Conservation (phyloP, 139 green algal species). For the Chlamydomonas sp. region DNA sequence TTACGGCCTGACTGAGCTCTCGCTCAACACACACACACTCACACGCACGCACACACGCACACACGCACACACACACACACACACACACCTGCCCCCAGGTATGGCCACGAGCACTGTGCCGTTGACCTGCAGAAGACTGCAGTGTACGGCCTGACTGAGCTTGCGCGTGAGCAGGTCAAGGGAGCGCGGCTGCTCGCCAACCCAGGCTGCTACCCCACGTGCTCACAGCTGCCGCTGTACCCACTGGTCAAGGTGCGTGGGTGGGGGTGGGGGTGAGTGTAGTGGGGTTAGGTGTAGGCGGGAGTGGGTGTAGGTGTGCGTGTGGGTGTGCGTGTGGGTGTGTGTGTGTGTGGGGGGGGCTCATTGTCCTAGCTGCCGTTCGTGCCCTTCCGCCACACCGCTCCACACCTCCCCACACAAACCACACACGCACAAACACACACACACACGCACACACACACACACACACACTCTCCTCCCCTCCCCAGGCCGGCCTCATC, state of each 20-base stretch:
- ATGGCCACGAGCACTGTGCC: conserved; percentile 81
- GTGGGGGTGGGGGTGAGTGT: too few relatives aligned
- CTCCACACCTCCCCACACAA: neutral
- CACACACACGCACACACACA: too few relatives aligned
- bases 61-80: too few relatives aligned
- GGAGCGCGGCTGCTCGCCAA: conserved; percentile 88
- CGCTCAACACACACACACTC: too few relatives aligned
- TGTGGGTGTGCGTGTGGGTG: too few relatives aligned
- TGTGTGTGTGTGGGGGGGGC: too few relatives aligned
- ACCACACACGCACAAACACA: conserved; percentile 42
- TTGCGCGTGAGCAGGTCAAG: conserved; percentile 69
- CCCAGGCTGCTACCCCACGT: conserved; percentile 95
- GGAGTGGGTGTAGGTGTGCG: too few relatives aligned
- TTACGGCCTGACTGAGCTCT: too few relatives aligned
- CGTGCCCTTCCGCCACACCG: too few relatives aligned
- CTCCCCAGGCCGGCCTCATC: conserved; percentile 73
- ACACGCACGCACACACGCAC: too few relatives aligned
- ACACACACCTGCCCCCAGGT: conserved; percentile 55
- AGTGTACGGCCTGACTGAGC: conserved; percentile 94
- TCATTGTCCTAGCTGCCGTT: too few relatives aligned
- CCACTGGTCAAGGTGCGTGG: conserved; percentile 74
- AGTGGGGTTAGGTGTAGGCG: too few relatives aligned
- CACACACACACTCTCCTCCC: conserved; percentile 74
- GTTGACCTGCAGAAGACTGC: conserved; percentile 90
- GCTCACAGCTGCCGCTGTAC: conserved; percentile 69